Evolutionary conservation across 306 rosid species (phyloP), one percentile per base, ranked within the genome.

Genomic region (Gynostemma pentaphyllum): DNA sequence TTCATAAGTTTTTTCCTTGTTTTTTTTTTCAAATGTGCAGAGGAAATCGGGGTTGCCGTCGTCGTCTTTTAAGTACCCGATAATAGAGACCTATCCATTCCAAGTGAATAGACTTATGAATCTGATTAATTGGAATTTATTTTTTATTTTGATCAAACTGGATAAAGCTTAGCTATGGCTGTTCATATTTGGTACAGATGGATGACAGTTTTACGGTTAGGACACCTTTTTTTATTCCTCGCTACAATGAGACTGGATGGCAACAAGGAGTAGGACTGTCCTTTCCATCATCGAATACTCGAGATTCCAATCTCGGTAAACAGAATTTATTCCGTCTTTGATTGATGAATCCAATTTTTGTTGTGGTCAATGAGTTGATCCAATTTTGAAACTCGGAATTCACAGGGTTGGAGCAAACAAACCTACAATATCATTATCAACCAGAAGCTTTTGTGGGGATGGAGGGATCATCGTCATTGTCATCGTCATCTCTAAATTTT

Each of bases 401-500:
- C 57, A 51, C 82, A 11, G 50, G 72, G 65, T 73, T 74, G 75
- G 57, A 21, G 1, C 88, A 75, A 39, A 76, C 68, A 71, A 21
- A 77, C 67, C 83, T 75, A 18, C 85, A 72, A 9, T 71, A 52
- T 42, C 84, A 66, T 89, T 69, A 14, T 62, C 76, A 64, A n/a
- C n/a, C n/a, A n/a, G n/a, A n/a, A n/a, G 21, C 73, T 66, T 76
- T 77, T 70, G 66, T 81, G 67, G 54, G 71, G 95, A 96, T 26
- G n/a, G n/a, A n/a, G n/a, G n/a, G n/a, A n/a, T n/a, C n/a, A n/a
- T n/a, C 54, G 26, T 73, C 84, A 36, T 44, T 79, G 30, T 69
- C 89, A 48, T 69, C 80, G 62, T 47, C 75, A 42, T 52, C 67
- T 51, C 61, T 73, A 48, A 75, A 65, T 69, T 80, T 51, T 70